These are phyloP conservation scores for Geotrichum klebahnii DNA, from an alignment of 1,139 yeast species.

Conservation along the genomic window DNA sequence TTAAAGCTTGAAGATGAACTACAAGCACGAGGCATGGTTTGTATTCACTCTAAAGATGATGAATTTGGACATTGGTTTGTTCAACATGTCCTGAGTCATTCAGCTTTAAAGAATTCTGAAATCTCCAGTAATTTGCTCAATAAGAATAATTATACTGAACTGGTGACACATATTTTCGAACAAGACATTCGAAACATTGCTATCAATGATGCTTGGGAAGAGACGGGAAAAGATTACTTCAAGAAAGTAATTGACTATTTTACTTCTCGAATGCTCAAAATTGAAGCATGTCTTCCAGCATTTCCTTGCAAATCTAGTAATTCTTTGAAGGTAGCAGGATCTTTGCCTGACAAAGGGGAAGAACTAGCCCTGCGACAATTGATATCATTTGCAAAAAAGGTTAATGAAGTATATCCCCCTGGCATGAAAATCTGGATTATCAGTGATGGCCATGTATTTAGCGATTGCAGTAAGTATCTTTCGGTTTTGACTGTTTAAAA, in stretches of 20 bases:
- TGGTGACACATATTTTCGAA: constrained; percentile 17
- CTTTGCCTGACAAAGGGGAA: constrained; percentile 21
- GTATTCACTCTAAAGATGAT: not conserved
- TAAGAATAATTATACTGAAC: not conserved
- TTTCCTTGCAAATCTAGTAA: constrained; percentile 23
- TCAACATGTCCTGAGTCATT: not conserved
- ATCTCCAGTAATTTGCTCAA: not conserved
- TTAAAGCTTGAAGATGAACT: not conserved
- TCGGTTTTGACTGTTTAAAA: not conserved
- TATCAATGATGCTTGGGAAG: constrained; percentile 18
- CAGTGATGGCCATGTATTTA: constrained; percentile 23
- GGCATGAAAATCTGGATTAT: constrained; percentile 23
- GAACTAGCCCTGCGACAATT: constrained; percentile 21
- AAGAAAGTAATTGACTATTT: constrained; percentile 13
- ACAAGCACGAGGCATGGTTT: not conserved
- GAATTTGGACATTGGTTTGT: not conserved
- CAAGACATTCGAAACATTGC: constrained; percentile 18
- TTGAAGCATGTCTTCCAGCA: constrained; percentile 22
- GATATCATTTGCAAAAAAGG: constrained; percentile 6
- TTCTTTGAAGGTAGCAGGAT: constrained; percentile 20
- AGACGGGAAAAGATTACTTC: constrained; percentile 15
- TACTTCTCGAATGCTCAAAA: constrained; percentile 10
- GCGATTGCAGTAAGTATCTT: constrained; percentile 18
- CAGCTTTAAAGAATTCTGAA: not conserved
- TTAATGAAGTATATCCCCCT: constrained; percentile 18